Evolutionary conservation across 1,284 basidiomycete genomes (phyloP), one percentile per base, ranked within the genome.

Genomic region (Cryptococcus sp.): DNA sequence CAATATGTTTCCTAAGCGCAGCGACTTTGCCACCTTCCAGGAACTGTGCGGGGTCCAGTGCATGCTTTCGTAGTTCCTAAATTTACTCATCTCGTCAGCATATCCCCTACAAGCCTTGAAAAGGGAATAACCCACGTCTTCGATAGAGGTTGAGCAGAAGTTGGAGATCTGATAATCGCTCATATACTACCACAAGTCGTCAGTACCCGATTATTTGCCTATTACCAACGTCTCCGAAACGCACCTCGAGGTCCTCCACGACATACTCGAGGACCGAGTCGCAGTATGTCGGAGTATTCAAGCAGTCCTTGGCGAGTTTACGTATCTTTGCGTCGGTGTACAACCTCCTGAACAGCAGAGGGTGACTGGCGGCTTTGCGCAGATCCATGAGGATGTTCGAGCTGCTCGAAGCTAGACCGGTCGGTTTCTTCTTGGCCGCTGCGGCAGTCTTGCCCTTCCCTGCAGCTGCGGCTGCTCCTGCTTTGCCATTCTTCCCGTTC

Each of bases 291-390:
- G 91, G 88, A 72, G 97, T 94, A 74, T 93, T 93, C 72, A 99
- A 78, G 57, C 96, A 84, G 50, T 89, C 86, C 68, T 86, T 88
- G 1, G 95, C 87, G 66, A 99, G 86, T 1, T 84, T 81, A 22
- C 84, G 83, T 65, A 99, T 80, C 51, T 82, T 86, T 38, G 87
- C 83, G 69, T 95, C 89, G 38, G 88, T 88, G 76, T 91, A 99
- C 7, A 85, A 82, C 20, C 85, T 85, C 20, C 96, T 85, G 82
- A 99, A 98, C 4, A 99, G 83, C 86, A 99, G 88, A 3, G 96
- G 95, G 78, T 99, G 96, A 47, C 88, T 90, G 0, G 95, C 90
- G 2, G 95, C 95, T 79, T 99, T 98, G 45, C 93, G 86, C 35
- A 97, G 82, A 72, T 95, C 93, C 93, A 97, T 97, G 48, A 98